These are phyloP conservation scores for Kurtzmaniella natalensis DNA, from an alignment of 1,139 yeast genomes.

Conservation along the genomic window DNA sequence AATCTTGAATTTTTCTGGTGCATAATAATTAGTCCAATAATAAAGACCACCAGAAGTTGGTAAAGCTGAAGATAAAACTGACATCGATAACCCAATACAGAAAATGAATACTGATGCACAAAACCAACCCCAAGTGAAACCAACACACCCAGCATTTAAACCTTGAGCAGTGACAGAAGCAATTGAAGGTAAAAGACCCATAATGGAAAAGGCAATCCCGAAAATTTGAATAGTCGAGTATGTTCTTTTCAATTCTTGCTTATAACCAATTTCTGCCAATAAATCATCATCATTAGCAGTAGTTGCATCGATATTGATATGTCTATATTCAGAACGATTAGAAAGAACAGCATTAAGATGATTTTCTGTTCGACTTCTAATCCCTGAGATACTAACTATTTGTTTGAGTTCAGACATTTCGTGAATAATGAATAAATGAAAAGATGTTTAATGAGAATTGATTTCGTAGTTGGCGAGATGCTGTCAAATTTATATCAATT, in stretches of 20 bases:
- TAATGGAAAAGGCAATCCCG: conserved; percentile 50
- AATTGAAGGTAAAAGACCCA: conserved; percentile 49
- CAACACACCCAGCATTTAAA: conserved; percentile 39
- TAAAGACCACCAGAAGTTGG: conserved; percentile 74
- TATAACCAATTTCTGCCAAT: conserved; percentile 50
- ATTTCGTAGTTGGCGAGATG: too few relatives aligned
- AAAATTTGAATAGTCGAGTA: conserved; percentile 48
- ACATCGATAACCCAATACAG: conserved; percentile 57
- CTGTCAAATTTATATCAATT: too few relatives aligned
- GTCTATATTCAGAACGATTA: conserved; percentile 4
- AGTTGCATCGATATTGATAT: conserved; percentile 1
- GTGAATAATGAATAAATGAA: too few relatives aligned
- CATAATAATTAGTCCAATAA: conserved; percentile 46
- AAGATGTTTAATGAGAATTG: too few relatives aligned
- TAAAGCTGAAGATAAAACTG: conserved; percentile 62
- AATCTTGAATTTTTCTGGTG: conserved; percentile 27
- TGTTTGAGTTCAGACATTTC: conserved; percentile 1
- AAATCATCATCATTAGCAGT: conserved; percentile 39
- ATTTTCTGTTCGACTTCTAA: conserved; percentile 4
- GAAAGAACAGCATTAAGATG: conserved; percentile 5
- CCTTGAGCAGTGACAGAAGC: conserved; percentile 31
- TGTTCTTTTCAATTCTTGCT: conserved; percentile 45
- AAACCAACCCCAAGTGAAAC: conserved; percentile 73
- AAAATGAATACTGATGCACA: conserved; percentile 55
- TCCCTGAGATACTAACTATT: background rate